These are phyloP conservation scores for Fusarium torreyae DNA, from an alignment of 2,329 filamentous ascomycete species.

Conservation along the genomic window DNA sequence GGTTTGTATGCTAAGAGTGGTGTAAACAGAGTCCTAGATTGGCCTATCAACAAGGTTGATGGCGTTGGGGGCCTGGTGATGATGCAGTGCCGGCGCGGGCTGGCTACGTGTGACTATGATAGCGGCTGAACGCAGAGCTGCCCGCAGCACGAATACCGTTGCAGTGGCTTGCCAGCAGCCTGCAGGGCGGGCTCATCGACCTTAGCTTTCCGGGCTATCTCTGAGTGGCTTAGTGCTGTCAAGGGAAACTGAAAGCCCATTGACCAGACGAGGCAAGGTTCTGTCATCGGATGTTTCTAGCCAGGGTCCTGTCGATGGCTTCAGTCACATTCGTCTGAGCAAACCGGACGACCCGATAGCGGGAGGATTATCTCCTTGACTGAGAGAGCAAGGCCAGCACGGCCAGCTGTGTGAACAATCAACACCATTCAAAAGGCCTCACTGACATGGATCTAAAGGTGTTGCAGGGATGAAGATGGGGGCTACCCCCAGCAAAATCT, in stretches of 20 bases:
- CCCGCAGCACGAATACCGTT: slow-evolving; percentile 33
- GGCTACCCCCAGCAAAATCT: slow-evolving; percentile 24
- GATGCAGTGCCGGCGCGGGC: slow-evolving; percentile 21
- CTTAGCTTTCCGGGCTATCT: background rate
- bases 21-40: slow-evolving; percentile 24
- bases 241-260: slow-evolving; percentile 5
- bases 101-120: slow-evolving; percentile 47
- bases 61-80: slow-evolving; percentile 33
- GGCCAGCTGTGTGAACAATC: background rate
- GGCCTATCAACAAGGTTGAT: slow-evolving; percentile 39
- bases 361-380: background rate
- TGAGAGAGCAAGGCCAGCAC: slow-evolving; percentile 2
- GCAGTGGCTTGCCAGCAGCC: slow-evolving; percentile 20
- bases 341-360: background rate
- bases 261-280: slow-evolving; percentile 18
- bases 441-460: slow-evolving; percentile 17
- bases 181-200: slow-evolving; percentile 4
- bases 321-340: slow-evolving; percentile 1
- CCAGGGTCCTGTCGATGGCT: background rate
- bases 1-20: slow-evolving; percentile 13
- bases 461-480: slow-evolving; percentile 22
- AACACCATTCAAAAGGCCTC: slow-evolving; percentile 12
- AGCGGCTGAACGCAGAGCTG: slow-evolving; percentile 44
- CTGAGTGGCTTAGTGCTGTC: background rate
- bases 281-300: slow-evolving; percentile 19